Evolutionary conservation across 805 yeast species (phyloP).

Genomic region (Candida vaughaniae): DNA sequence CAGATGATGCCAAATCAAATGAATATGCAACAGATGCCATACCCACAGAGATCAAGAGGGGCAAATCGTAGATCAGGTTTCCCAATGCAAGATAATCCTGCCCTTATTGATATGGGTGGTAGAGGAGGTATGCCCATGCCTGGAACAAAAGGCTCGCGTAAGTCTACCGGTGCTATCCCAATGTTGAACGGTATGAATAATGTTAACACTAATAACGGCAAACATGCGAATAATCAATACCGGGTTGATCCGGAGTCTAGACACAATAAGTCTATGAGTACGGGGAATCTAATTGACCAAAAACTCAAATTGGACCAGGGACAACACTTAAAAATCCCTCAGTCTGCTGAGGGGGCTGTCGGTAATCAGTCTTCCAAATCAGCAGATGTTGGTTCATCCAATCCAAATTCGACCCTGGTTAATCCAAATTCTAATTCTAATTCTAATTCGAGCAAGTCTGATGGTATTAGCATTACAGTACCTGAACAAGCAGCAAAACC

Average conservation of each 20-base stretch:
- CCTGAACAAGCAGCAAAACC: constrained; percentile 25
- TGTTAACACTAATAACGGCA: background rate
- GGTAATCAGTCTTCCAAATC: constrained; percentile 11
- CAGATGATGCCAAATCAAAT: constrained; percentile 8
- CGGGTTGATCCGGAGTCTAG: constrained; percentile 2
- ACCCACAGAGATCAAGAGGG: constrained; percentile 24
- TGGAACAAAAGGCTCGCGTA: constrained; percentile 16
- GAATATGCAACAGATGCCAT: constrained; percentile 11
- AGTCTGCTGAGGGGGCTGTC: constrained; percentile 9
- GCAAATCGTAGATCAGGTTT: constrained; percentile 36
- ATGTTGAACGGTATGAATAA: constrained; percentile 10
- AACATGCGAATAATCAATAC: background rate
- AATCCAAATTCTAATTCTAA: too few species aligned
- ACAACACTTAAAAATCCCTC: constrained; percentile 21
- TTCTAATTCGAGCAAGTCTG: constrained; percentile 14
- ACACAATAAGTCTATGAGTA: constrained; percentile 15
- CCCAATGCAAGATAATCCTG: constrained; percentile 29
- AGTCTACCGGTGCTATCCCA: constrained; percentile 16
- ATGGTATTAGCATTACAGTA: constrained; percentile 15
- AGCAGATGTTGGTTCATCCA: constrained; percentile 15
- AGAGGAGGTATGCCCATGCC: constrained; percentile 49
- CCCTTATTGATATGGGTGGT: constrained; percentile 43
- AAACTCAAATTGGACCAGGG: constrained; percentile 9
- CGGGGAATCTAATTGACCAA: constrained; percentile 12
- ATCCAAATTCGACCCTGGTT: too few species aligned